phyloP scores from a whole-genome alignment of 305 asterid genomes.

The Solanum hybrid region DNA sequence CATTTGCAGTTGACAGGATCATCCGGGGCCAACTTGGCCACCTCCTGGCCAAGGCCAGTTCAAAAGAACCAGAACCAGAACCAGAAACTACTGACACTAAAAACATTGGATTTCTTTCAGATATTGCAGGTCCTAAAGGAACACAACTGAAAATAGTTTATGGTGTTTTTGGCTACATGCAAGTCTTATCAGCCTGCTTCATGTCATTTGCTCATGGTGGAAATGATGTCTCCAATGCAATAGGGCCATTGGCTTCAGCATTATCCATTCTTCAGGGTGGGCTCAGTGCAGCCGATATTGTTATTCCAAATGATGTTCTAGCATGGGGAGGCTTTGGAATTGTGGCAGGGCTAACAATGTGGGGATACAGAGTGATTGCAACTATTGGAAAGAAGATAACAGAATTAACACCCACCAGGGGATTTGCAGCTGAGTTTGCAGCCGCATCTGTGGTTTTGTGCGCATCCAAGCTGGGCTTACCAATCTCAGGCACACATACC shows the following conservation, averaged over 20 bases:
- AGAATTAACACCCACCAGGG: slow-evolving; percentile 83
- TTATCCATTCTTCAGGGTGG: slow-evolving; percentile 79
- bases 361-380: slow-evolving; percentile 85
- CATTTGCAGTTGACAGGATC: slow-evolving; percentile 44
- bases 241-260: slow-evolving; percentile 89
- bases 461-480: slow-evolving; percentile 81
- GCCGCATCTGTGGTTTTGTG: slow-evolving; percentile 85
- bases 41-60: slow-evolving; percentile 51
- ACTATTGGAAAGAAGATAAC: slow-evolving; percentile 92
- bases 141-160: slow-evolving; percentile 80
- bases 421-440: slow-evolving; percentile 92
- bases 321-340: slow-evolving; percentile 99
- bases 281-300: slow-evolving; percentile 41
- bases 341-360: slow-evolving; percentile 83
- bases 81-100: slow-evolving; percentile 26
- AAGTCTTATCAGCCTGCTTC: slow-evolving; percentile 83
- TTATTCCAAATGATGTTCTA: slow-evolving; percentile 78
- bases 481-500: slow-evolving; percentile 90
- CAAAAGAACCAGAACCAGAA: slow-evolving; percentile 27
- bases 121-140: slow-evolving; percentile 85
- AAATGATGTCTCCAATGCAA: slow-evolving; percentile 88
- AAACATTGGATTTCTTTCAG: slow-evolving; percentile 61
- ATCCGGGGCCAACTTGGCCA: slow-evolving; percentile 77
- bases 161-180: slow-evolving; percentile 93
- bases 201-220: slow-evolving; percentile 99